A percentile compares a stretch with the other conserved stretches of the same genome.
phyloP scores from a whole-genome alignment of 2,329 filamentous ascomycete genomes.

The Ophiocordyceps camponoti-leonardi region DNA sequence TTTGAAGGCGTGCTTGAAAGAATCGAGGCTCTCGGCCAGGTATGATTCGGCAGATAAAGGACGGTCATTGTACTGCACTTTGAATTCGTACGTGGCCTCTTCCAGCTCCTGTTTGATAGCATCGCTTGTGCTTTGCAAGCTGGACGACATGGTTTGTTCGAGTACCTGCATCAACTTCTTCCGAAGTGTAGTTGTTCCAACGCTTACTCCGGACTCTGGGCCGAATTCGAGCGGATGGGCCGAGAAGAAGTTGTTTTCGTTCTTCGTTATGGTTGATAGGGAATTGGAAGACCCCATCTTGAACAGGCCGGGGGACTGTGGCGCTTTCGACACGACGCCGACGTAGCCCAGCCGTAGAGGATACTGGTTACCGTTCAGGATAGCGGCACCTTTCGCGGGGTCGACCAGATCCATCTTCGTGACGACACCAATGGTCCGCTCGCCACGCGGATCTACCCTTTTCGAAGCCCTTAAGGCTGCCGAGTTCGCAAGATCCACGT shows the following conservation, averaged over 20 bases:
- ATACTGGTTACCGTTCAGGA: slow-evolving; percentile 82
- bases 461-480: slow-evolving; percentile 80
- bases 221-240: slow-evolving; percentile 71
- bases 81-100: slow-evolving; percentile 96
- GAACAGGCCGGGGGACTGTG: slow-evolving; percentile 55
- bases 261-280: slow-evolving; percentile 63
- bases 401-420: slow-evolving; percentile 99
- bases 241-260: slow-evolving; percentile 77
- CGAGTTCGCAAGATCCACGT: slow-evolving; percentile 94
- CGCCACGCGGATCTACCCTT: slow-evolving; percentile 81
- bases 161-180: slow-evolving; percentile 96
- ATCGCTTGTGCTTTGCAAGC: slow-evolving; percentile 74
- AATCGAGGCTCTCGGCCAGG: slow-evolving; percentile 82
- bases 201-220: slow-evolving; percentile 49
- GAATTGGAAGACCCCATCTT: slow-evolving; percentile 69
- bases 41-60: slow-evolving; percentile 92
- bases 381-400: slow-evolving; percentile 54
- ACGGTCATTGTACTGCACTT: slow-evolving; percentile 97
- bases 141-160: slow-evolving; percentile 92
- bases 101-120: slow-evolving; percentile 90
- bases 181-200: slow-evolving; percentile 72
- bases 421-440: slow-evolving; percentile 94
- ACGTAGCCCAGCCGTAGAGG: slow-evolving; percentile 91
- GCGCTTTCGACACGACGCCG: slow-evolving; percentile 77
- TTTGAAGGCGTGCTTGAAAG: slow-evolving; percentile 96